Percentiles rank a stretch among this genome's conserved stretches.
Conservation (phyloP, 1,139 yeast genomes). For the Suhomyces ambrosiae region DNA sequence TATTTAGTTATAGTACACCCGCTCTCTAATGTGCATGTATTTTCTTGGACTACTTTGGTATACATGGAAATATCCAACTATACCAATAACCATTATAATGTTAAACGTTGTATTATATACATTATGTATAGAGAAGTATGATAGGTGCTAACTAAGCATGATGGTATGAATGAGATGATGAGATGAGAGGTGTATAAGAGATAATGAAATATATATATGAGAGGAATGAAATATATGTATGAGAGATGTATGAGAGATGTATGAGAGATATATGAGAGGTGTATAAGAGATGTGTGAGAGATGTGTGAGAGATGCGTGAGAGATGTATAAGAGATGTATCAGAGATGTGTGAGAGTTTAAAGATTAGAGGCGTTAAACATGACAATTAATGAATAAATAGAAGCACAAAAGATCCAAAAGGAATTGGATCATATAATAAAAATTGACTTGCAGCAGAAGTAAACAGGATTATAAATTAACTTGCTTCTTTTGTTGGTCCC, state of each 20-base stretch:
- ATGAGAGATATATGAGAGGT: slow-evolving; percentile 4
- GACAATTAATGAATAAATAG: slow-evolving; percentile 2
- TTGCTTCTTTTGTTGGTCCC: slow-evolving; percentile 77
- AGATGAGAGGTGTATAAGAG: slow-evolving; percentile 13
- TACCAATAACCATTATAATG: too few species aligned
- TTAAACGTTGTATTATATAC: slow-evolving; percentile 7
- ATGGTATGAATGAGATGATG: slow-evolving; percentile 9
- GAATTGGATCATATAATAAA: not conserved
- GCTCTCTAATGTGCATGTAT: too few species aligned
- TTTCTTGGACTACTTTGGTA: too few species aligned
- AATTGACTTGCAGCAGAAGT: not conserved
- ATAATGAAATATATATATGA: slow-evolving; percentile 11
- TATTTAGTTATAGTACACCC: too few species aligned
- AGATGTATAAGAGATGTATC: slow-evolving; percentile 5
- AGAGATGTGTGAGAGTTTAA: not conserved
- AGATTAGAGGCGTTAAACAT: slow-evolving; percentile 5
- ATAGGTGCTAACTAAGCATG: slow-evolving; percentile 16
- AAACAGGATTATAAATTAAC: slow-evolving; percentile 14
- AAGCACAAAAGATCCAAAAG: not conserved
- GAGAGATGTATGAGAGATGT: not conserved
- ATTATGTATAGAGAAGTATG: slow-evolving; percentile 12
- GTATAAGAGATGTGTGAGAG: slow-evolving; percentile 3
- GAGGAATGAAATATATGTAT: too few species aligned
- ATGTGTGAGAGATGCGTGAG: not conserved
- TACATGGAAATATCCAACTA: too few species aligned